These are phyloP conservation scores for Boletales sp. DNA, from an alignment of 768 basidiomycete genomes.

Conservation along the genomic window DNA sequence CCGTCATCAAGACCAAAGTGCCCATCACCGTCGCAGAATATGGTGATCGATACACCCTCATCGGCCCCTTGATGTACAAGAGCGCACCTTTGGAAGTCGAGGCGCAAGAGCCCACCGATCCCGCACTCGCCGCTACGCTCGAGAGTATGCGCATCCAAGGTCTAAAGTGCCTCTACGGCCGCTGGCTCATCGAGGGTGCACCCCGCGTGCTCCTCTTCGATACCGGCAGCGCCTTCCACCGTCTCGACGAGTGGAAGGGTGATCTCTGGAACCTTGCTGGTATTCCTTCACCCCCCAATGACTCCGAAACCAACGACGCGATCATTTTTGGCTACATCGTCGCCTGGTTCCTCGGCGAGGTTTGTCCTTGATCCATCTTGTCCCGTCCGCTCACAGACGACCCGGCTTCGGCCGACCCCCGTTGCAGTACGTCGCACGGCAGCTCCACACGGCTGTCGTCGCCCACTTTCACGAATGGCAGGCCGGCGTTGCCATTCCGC, in stretches of 20 bases:
- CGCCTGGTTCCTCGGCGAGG: slow-evolving; percentile 99
- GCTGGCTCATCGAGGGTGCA: slow-evolving; percentile 97
- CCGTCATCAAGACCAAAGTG: slow-evolving; percentile 99
- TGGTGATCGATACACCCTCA: slow-evolving; percentile 91
- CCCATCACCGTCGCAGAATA: slow-evolving; percentile 97
- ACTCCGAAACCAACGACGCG: slow-evolving; percentile 97
- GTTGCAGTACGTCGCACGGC: slow-evolving; percentile 71
- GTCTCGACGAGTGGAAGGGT: slow-evolving; percentile 97
- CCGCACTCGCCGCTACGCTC: slow-evolving; percentile 70
- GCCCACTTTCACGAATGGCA: slow-evolving; percentile 99
- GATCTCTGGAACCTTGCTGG: slow-evolving; percentile 99
- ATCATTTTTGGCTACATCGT: slow-evolving; percentile 97
- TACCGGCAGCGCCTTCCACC: slow-evolving; percentile 80
- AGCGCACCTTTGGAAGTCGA: slow-evolving; percentile 99
- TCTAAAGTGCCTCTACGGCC: slow-evolving; percentile 91
- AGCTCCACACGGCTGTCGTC: slow-evolving; percentile 82
- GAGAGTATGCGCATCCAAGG: slow-evolving; percentile 85
- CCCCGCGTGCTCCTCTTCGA: slow-evolving; percentile 96
- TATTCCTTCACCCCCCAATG: slow-evolving; percentile 94
- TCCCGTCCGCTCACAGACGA: slow-evolving; percentile 5
- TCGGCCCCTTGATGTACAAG: slow-evolving; percentile 98
- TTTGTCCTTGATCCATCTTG: slow-evolving; percentile 35
- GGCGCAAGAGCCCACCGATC: slow-evolving; percentile 82
- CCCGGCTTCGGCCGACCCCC: slow-evolving; percentile 4
- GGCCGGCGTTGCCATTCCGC: slow-evolving; percentile 90